Evolutionary conservation across 2,329 filamentous ascomycete species (phyloP), one percentile per base, ranked within the genome.

Genomic region (Fusarium sp.): DNA sequence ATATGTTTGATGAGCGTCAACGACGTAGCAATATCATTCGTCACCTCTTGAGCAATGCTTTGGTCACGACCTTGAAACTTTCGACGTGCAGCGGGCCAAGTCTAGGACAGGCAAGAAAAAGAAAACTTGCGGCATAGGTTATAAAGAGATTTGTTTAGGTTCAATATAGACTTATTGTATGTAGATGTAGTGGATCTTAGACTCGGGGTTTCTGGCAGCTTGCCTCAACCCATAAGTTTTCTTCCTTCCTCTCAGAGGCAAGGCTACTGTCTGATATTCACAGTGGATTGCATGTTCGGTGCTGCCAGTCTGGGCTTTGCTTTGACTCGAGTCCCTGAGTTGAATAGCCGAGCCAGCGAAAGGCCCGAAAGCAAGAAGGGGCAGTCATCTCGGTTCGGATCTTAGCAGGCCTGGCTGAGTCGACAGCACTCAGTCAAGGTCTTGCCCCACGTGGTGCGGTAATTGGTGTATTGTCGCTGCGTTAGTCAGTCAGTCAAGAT

Each of bases 361-460:
- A 75, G 65, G 72, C 72, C 64, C 57, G 66, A 71, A 66, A 67
- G 61, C 62, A 60, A 59, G 63, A 65, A 66, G 60, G 64, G 66
- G 56, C 63, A 46, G 52, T 76, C 73, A 76, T 76, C 58, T 76
- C 73, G 66, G 74, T 66, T 73, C 63, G 41, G 49, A 68, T 58
- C 58, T 60, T 25, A 54, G 35, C 39, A 42, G 48, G 60, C 37
- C 42, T 57, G 31, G 33, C 39, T 66, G 66, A 67, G 61, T 69
- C 66, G 57, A 51, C 56, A 60, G 49, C 33, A 48, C 44, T 61
- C 54, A 29, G 46, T 48, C n/a, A 45, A 63, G 37, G 42, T 38
- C 41, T 63, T 59, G 38, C 67, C 72, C 75, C 75, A 75, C 75
- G 75, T 77, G 72, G 67, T 73, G 60, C 61, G 64, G 65, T 46